Base-by-base conservation (phyloP, 306 rosid genomes). In the Cicer chorassanicum region DNA sequence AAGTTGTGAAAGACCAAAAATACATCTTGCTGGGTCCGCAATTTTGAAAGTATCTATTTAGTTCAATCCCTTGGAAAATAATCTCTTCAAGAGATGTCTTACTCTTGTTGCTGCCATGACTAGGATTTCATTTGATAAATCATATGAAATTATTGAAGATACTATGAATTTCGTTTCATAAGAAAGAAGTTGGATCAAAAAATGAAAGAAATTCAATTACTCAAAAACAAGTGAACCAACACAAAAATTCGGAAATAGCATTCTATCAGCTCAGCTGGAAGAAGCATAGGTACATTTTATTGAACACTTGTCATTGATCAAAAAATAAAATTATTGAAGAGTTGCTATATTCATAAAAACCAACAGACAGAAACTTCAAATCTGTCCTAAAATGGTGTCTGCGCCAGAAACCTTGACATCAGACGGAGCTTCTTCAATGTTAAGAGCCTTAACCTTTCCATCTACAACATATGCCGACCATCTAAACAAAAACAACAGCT, bases 381-480 rank as follows among this genome's bases (percentile, higher is more conserved):
- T 90, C 81, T 94, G 98, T 72, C 82, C 89, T 87, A 94, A 82
- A 82, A 94, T 90, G 77, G 86, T 86, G 4, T 94, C 96, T 11
- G 86, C 98, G 2, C 90, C 92, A 68, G 98, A 89, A 81, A 89
- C 97, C 84, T 94, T 94, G 81, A 91, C 88, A 81, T 94, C 98
- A 51, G 98, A 91, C 51, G 98, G 97, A 82, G 81, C 91, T 86
- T 90, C 91, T 93, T 91, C 98, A n/a, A 91, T 78, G 70, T 94
- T 94, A 29, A 91, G 84, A 79, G 77, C 74, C 84, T 87, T 90
- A 24, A 94, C 81, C 75, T 81, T 88, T 59, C 98, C 97, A 72
- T 91, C 98, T 11, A 86, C 94, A 66, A 94, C 95, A 56, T 83
- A 94, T 11, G 98, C 97, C 6, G 98, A 94, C 98, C 98, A 94